phyloP scores from a whole-genome alignment of 768 basidiomycete genomes.

The Lactarius vividus region DNA sequence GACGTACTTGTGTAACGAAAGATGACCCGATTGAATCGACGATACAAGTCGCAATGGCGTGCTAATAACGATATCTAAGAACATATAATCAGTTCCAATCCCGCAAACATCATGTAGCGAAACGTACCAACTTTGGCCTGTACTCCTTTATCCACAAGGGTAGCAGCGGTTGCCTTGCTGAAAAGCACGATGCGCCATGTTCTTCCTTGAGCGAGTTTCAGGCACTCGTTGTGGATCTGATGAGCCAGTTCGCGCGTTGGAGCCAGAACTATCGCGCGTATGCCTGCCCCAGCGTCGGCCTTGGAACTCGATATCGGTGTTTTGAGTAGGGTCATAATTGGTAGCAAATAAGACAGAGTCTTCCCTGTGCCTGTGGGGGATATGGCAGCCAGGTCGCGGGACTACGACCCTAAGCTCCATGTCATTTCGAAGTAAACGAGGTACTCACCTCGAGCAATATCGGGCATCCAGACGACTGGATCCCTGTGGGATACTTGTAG shows the following conservation, averaged over 20 bases:
- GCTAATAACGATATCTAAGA: slow-evolving; percentile 84
- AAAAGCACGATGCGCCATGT: slow-evolving; percentile 83
- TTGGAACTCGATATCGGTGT: slow-evolving; percentile 53
- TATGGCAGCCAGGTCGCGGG: slow-evolving; percentile 86
- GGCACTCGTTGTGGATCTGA: slow-evolving; percentile 90
- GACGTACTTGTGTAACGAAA: slow-evolving; percentile 73
- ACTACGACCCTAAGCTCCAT: slow-evolving; percentile 39
- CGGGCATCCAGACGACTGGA: slow-evolving; percentile 78
- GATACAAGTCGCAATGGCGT: slow-evolving; percentile 89
- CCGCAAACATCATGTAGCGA: slow-evolving; percentile 22
- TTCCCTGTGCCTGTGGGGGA: slow-evolving; percentile 98
- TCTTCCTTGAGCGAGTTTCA: slow-evolving; percentile 74
- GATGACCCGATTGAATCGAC: slow-evolving; percentile 62
- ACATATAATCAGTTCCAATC: slow-evolving; percentile 10
- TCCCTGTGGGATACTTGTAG: slow-evolving; percentile 69
- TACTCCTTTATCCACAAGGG: slow-evolving; percentile 67
- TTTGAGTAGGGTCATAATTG: slow-evolving; percentile 62
- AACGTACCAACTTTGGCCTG: slow-evolving; percentile 71
- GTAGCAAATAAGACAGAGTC: slow-evolving; percentile 88
- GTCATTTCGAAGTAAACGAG: neutral
- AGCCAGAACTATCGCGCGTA: slow-evolving; percentile 77
- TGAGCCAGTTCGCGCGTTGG: slow-evolving; percentile 96
- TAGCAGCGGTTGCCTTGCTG: slow-evolving; percentile 86
- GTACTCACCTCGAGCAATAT: slow-evolving; percentile 69
- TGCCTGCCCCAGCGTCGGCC: slow-evolving; percentile 50